A percentile compares a stretch with the other conserved stretches of the same genome.
Evolutionary conservation across 306 rosid species (phyloP).

Genomic region (Begonia masoniana): DNA sequence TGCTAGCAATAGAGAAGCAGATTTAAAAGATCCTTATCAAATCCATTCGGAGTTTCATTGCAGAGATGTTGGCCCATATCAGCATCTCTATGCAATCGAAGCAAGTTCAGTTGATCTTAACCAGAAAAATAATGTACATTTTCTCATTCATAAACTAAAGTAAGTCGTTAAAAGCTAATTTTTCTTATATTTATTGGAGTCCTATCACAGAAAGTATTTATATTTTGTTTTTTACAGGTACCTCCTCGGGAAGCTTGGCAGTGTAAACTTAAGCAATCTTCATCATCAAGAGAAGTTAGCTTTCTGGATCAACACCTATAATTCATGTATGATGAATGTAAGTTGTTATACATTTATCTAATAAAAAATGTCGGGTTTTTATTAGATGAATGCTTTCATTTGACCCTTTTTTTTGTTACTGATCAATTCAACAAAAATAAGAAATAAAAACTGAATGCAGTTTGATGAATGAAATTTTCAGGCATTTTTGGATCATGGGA

Average conservation of each 20-base stretch:
- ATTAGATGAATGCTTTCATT: too few relatives aligned
- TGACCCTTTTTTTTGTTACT: too few relatives aligned
- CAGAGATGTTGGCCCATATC: slow-evolving; percentile 56
- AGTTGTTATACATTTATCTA: slow-evolving; percentile 2
- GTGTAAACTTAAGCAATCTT: slow-evolving; percentile 70
- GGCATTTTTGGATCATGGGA: slow-evolving; percentile 78
- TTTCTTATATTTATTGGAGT: too few relatives aligned
- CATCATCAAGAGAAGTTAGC: slow-evolving; percentile 92
- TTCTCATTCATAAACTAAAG: slow-evolving; percentile 65
- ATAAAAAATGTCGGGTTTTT: too few relatives aligned
- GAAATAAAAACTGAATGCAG: too few relatives aligned
- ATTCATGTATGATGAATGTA: slow-evolving; percentile 89
- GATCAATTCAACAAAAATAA: too few relatives aligned
- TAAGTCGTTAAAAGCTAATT: slow-evolving; percentile 17
- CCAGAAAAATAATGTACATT: slow-evolving; percentile 42
- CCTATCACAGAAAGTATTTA: background rate
- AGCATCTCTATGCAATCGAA: slow-evolving; percentile 44
- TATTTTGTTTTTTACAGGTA: slow-evolving; percentile 28
- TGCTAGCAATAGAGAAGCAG: slow-evolving; percentile 21
- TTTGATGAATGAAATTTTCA: slow-evolving; percentile 7
- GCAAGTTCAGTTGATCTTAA: slow-evolving; percentile 52
- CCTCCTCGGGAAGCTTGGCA: slow-evolving; percentile 59
- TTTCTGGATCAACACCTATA: slow-evolving; percentile 93
- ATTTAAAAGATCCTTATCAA: slow-evolving; percentile 60
- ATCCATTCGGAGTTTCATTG: slow-evolving; percentile 31